Evolutionary conservation across 129 eudicot genomes (phyloP), one percentile per base, ranked within the genome.

Genomic region (Glebionis coronaria): DNA sequence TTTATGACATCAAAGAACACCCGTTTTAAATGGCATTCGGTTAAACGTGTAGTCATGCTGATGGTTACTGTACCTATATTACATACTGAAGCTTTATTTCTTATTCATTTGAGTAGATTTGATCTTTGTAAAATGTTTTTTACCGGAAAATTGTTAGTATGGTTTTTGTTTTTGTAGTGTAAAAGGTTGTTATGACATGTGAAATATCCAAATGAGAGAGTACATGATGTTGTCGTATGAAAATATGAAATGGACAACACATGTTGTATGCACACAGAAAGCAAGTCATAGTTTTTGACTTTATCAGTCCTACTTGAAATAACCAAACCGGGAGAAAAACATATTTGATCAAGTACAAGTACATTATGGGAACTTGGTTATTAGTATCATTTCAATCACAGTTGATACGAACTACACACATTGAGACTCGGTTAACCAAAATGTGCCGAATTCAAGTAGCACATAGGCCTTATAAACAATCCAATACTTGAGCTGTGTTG

Each of bases 111-210:
- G 20, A 72, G 4, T 19, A 8, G 12, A 38, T 62, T 53, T 10
- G 3, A 28, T 70, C 28, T 47, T 31, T 28, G 47, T n/a, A 15
- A 45, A 28, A 13, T 13, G 44, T 27, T 59, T 44, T 59, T 16
- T 44, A 46, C 3, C 0, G 18, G 51, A 71, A 68, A 47, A 61
- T 20, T 27, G 14, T 71, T 28, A 60, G 63, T 51, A 52, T 51
- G 52, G 14, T 1, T 62, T 72, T 62, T 38, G 63, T 51, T 63
- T 61, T 53, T 63, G 70, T 63, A 40, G 56, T 72, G 44, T 72
- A 72, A 72, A 72, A 56, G 53, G 70, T 40, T 63, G 56, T 63
- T 63, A 53, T 63, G 70, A 40, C 70, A 72, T 63, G 70, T 72
- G 70, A 72, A 61, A 55, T 29, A 38, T 58, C 44, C 53, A 61